Evolutionary conservation across 768 basidiomycete genomes (phyloP).

Genomic region (Lenzites betulinus): DNA sequence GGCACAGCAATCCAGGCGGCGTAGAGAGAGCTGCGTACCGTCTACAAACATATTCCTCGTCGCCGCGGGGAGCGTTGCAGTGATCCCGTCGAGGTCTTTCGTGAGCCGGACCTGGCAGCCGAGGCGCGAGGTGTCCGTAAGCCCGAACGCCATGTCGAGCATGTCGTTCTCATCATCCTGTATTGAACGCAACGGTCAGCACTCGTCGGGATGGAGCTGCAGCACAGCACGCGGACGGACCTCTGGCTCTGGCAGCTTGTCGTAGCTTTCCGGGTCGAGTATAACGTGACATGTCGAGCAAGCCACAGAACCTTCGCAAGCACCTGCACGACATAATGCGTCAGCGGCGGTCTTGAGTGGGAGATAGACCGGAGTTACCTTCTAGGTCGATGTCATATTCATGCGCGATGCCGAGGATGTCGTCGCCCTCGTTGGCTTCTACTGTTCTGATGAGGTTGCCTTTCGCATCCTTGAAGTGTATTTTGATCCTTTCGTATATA

Average conservation of each 20-base stretch:
- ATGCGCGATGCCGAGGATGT: slow-evolving; percentile 87
- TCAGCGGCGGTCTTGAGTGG: background rate
- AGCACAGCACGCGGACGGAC: slow-evolving; percentile 9
- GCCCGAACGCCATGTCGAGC: slow-evolving; percentile 96
- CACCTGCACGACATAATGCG: slow-evolving; percentile 52
- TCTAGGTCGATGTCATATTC: slow-evolving; percentile 96
- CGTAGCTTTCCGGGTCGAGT: slow-evolving; percentile 77
- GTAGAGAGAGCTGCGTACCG: slow-evolving; percentile 46
- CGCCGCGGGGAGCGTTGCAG: slow-evolving; percentile 82
- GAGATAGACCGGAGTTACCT: slow-evolving; percentile 47
- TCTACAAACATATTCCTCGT: slow-evolving; percentile 98
- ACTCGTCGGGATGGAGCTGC: background rate
- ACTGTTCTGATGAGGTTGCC: slow-evolving; percentile 83
- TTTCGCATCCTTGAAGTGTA: slow-evolving; percentile 89
- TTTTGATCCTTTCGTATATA: slow-evolving; percentile 62
- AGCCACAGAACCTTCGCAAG: slow-evolving; percentile 95
- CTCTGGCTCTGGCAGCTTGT: slow-evolving; percentile 84
- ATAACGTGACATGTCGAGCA: slow-evolving; percentile 99
- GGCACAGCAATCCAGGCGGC: background rate
- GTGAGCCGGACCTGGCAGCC: slow-evolving; percentile 82
- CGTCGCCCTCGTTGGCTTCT: slow-evolving; percentile 93
- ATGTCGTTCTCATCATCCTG: slow-evolving; percentile 97
- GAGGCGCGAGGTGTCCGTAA: slow-evolving; percentile 88
- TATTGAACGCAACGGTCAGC: background rate
- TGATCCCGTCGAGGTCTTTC: slow-evolving; percentile 81